Evolutionary conservation across 768 basidiomycete genomes (phyloP).

Genomic region (Amanita pseudoporphyria): DNA sequence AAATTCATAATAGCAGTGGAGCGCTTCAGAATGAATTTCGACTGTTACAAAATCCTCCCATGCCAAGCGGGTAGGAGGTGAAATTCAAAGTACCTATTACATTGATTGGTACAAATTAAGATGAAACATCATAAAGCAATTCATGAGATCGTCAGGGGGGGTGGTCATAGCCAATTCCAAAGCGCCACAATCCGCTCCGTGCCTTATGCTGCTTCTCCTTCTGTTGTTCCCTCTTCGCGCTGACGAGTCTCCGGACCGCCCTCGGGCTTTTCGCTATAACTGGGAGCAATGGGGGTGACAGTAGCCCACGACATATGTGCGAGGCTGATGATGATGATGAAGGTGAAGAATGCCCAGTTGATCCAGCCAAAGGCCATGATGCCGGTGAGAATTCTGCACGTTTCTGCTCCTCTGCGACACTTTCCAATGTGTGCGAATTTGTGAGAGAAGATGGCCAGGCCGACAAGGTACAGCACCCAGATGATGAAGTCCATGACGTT

Average conservation of each 20-base stretch:
- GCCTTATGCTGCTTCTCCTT: not conserved
- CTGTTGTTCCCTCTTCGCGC: not conserved
- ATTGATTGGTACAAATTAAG: not conserved
- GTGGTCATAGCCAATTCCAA: not conserved
- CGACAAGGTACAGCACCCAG: conserved; percentile 57
- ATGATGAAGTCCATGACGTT: conserved; percentile 38
- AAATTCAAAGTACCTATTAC: too few relatives aligned
- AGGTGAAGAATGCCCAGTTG: conserved; percentile 41
- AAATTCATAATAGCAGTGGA: too few relatives aligned
- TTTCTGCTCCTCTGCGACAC: conserved; percentile 41
- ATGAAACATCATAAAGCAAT: not conserved
- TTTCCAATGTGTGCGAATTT: conserved; percentile 41
- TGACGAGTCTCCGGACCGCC: not conserved
- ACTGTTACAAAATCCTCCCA: too few relatives aligned
- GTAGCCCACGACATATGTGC: conserved; percentile 14
- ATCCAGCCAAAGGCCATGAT: conserved; percentile 66
- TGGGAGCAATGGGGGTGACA: conserved; percentile 9
- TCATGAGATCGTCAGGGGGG: too few relatives aligned
- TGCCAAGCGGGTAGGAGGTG: too few relatives aligned
- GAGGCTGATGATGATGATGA: conserved; percentile 36
- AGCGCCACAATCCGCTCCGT: not conserved
- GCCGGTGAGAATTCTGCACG: conserved; percentile 52
- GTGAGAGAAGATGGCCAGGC: conserved; percentile 49
- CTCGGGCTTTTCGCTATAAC: conserved; percentile 11
- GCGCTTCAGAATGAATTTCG: too few relatives aligned